Base-by-base conservation (phyloP, 352 stramenopile species). In the Pythium grandisporangium region DNA sequence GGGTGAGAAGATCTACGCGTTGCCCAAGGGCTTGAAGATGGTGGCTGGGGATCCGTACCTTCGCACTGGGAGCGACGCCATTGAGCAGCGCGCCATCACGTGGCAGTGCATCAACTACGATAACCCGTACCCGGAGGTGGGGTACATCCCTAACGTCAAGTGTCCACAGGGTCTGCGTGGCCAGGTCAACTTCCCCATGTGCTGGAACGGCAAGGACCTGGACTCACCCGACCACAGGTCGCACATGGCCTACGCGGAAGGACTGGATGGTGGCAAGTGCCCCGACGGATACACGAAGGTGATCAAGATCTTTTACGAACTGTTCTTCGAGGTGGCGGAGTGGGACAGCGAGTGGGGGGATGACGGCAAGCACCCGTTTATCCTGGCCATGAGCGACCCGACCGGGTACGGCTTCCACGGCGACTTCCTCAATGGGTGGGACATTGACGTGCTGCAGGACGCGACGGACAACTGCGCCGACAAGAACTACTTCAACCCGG, bases 181-280 rank as follows among this genome's bases (percentile, higher is more conserved):
- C 14, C 65, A 77, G 29, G 61, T 77, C 19, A 77, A 73, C 41
- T 77, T 77, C 32, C 61, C 65, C 21, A 77, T 77, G 61, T 77
- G 62, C 40, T 73, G 65, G 65, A 53, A 77, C 30, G 61, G 58
- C 24, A 56, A 58, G 22, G 52, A 77, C 30, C 51, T 69, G 22
- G 65, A 77, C 44, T 77, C 65, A 16, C 39, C 45, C 0, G 59
- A 77, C 37, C 65, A 77, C 55, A 71, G 70, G 53, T 70, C 61
- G 2, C 65, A 73, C 45, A 50, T 77, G 17, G 58, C 65, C 1
- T 77, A 77, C 37, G 65, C 65, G 14, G 58, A 61, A 20, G 55
- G 19, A 1, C 55, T 77, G 6, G 65, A 77, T 17, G 61, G 61
- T 2, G 65, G 65, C 14, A 47, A 46, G 13, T 77, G 65, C 30